Percentiles rank a stretch among this genome's conserved stretches.
Conservation (phyloP, 352 stramenopile genomes). For the Globisporangium sylvaticum region DNA sequence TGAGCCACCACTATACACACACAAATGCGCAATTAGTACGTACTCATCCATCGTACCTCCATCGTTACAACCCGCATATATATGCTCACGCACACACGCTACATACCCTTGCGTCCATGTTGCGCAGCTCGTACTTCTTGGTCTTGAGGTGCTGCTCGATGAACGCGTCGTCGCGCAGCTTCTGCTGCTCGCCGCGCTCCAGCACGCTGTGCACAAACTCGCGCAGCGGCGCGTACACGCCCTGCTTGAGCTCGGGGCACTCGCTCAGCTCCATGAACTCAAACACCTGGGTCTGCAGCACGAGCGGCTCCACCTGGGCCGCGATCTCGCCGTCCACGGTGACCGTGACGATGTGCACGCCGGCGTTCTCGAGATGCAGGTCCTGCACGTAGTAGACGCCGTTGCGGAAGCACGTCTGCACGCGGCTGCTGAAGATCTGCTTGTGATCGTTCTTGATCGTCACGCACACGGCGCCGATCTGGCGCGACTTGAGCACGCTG, state of each 20-base stretch:
- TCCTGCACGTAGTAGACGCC: conserved; percentile 82
- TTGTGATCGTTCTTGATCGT: conserved; percentile 80
- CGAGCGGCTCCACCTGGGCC: conserved; percentile 43
- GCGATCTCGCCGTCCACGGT: conserved; percentile 51
- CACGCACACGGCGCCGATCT: conserved; percentile 49
- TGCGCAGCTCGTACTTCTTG: conserved; percentile 60
- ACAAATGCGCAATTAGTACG: neutral
- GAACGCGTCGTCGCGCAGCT: conserved; percentile 59
- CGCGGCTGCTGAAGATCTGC: conserved; percentile 59
- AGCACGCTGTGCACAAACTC: conserved; percentile 49
- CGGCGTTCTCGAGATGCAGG: conserved; percentile 52
- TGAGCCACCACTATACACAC: conserved; percentile 60
- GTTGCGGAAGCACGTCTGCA: conserved; percentile 58
- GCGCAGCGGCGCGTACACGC: conserved; percentile 58
- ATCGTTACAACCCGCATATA: too few relatives aligned
- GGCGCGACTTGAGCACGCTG: conserved; percentile 48
- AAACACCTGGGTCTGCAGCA: conserved; percentile 63
- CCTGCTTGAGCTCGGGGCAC: conserved; percentile 39
- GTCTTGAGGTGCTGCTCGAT: conserved; percentile 44
- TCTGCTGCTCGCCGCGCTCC: conserved; percentile 34
- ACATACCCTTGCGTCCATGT: conserved; percentile 63
- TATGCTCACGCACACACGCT: too few relatives aligned
- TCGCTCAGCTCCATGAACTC: conserved; percentile 82
- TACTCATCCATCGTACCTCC: too few relatives aligned
- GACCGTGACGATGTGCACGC: conserved; percentile 61